Base-by-base conservation (phyloP, 768 basidiomycete species). In the Tephrocybe rancida region DNA sequence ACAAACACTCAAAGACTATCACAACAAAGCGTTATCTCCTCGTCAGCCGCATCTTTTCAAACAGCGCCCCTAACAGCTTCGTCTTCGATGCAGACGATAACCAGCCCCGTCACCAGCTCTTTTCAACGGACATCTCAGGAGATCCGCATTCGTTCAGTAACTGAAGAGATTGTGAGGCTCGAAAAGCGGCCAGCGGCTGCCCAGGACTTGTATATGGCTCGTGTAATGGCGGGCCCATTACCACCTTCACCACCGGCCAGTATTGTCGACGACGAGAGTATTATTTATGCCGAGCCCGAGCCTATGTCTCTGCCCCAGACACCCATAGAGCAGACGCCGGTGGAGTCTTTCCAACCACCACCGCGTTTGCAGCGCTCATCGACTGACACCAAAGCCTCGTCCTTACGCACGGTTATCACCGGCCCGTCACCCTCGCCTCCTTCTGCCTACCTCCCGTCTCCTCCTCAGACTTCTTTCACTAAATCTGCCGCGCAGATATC, bases 81-180 rank as follows among this genome's bases (percentile, higher is more conserved):
- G 3, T 58, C 71, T 1, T 57, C 55, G 18, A 46, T 57, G 34
- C 58, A 57, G 50, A 55, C 61, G 13, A 35, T 57, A 24, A 49
- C 54, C 22, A 52, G 42, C 32, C 44, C 50, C 11, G 34, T 41
- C 14, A 16, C 48, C n/a, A 37, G 38, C 13, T 35, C 47, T 30
- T 48, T 32, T 19, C 58, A 52, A 43, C 52, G 53, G 30, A 47
- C 51, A 41, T 58, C 75, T 14, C 78, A 82, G 59, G 81, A 83
- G 55, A 65, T 83, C 14, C 83, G 82, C 58, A 73, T 85, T 47
- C 67, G 84, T 50, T 80, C 79, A 61, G 77, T 85, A 44, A 77
- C 81, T 5, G 70, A 73, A 26, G 80, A 85, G 62, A 62, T 64
- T 11, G 72, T 82, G 51, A 65, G 74, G 54, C 61, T 81, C 52